Base-by-base conservation (phyloP, 2,329 filamentous ascomycete genomes). In the Beauveria asiatica region DNA sequence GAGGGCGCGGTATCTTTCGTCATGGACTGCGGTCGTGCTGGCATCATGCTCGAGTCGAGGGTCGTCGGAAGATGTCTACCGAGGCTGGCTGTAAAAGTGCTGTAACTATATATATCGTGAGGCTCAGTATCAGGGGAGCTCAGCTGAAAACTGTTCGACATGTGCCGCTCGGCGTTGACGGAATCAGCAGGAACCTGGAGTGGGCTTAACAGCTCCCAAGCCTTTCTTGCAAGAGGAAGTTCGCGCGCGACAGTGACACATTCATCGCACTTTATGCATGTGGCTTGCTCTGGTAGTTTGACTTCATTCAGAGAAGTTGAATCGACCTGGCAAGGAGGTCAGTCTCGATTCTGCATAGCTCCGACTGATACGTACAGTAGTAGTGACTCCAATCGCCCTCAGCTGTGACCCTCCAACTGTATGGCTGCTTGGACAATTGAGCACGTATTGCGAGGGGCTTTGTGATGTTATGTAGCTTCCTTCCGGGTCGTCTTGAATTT, bases 401-500 rank as follows among this genome's bases (percentile, higher is more conserved):
- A 76, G 60, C 59, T 75, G 71, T 4, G 70, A 69, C 19, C 72
- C 71, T 19, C 73, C 73, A 23, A 69, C 67, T 16, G 74, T 51
- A 67, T 76, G 74, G 51, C 68, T 73, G 17, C 63, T 65, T 5
- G 67, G 62, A 62, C 74, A 76, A 57, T 75, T 74, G 25, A 76
- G 53, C 4, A 67, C 69, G 64, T 72, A 75, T 25, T 74, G 60
- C 46, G 68, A 70, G 3, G 73, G 74, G 25, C 66, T 41, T n/a
- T 56, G 67, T 17, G 66, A 46, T 3, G 67, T 57, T 51, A 67
- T 64, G 48, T 67, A 67, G 42, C 69, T 55, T 9, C 48, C 62
- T n/a, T 51, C 45, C 8, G 73, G 72, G 61, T 75, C 72, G 61
- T 74, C 72, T 7, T 74, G 67, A 4, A 70, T 58, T 11, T 69